These are phyloP conservation scores for Arctium lappa DNA, from an alignment of 129 eudicot species.

Conservation along the genomic window DNA sequence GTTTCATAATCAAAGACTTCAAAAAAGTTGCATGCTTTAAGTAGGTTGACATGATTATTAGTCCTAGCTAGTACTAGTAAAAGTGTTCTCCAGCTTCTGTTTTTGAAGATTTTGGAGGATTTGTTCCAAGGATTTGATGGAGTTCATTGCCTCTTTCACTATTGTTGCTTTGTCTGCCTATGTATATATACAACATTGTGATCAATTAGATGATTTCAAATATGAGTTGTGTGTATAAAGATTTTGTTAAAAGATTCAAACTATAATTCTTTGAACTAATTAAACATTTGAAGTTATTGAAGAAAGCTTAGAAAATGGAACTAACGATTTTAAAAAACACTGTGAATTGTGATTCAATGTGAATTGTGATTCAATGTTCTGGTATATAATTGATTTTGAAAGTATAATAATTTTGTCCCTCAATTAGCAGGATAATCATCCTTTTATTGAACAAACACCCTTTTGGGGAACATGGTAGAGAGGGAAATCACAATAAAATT, in stretches of 20 bases:
- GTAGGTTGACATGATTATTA: neutral
- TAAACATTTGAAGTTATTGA: too few relatives aligned
- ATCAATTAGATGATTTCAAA: neutral
- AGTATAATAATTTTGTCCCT: neutral
- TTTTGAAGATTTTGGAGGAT: constrained; percentile 50
- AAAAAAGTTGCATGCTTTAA: neutral
- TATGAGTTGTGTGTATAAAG: neutral
- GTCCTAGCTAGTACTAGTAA: neutral
- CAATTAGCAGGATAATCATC: neutral
- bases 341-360: too few relatives aligned
- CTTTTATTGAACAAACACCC: neutral
- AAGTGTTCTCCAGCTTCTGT: constrained; percentile 46
- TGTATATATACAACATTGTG: neutral
- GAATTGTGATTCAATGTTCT: neutral
- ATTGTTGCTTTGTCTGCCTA: constrained; percentile 68
- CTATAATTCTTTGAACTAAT: too few relatives aligned
- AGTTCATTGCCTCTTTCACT: constrained; percentile 61
- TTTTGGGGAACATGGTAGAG: neutral
- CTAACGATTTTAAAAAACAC: too few relatives aligned
- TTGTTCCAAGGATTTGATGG: constrained; percentile 45
- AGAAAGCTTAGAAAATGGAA: too few relatives aligned
- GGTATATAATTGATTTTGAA: neutral
- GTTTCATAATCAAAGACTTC: neutral
- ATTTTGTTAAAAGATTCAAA: too few relatives aligned
- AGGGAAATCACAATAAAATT: neutral